A percentile compares a stretch with the other conserved stretches of the same genome.
Evolutionary conservation across 176 grass and related monocot genomes (phyloP).

Genomic region (Musa acuminata): DNA sequence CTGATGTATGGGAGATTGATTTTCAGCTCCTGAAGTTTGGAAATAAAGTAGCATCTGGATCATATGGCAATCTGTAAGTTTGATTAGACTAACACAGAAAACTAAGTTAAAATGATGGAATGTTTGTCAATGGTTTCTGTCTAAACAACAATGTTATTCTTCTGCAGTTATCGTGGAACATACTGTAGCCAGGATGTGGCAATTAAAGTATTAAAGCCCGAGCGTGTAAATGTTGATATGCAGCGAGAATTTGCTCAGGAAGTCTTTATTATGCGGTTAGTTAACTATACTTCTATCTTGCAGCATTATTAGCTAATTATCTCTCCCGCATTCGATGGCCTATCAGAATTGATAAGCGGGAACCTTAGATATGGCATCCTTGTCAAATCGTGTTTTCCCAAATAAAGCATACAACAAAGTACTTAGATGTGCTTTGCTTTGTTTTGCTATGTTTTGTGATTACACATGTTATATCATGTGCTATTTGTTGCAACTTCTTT

Average conservation of each 20-base stretch:
- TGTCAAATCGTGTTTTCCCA: not conserved
- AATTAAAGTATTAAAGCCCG: slow-evolving; percentile 91
- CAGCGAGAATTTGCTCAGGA: slow-evolving; percentile 96
- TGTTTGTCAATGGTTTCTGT: slow-evolving; percentile 16
- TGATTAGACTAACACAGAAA: slow-evolving; percentile 1
- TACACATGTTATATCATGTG: too few relatives aligned
- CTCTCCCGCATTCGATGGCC: not conserved
- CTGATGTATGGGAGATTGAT: slow-evolving; percentile 97
- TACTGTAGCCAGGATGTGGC: slow-evolving; percentile 97
- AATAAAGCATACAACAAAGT: too few relatives aligned
- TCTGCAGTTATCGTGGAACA: slow-evolving; percentile 60
- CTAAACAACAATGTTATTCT: slow-evolving; percentile 5
- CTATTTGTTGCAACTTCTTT: too few relatives aligned
- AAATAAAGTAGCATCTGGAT: slow-evolving; percentile 93
- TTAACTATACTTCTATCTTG: slow-evolving; percentile 7
- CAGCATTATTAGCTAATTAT: not conserved
- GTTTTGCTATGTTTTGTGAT: not conserved
- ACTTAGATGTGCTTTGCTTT: not conserved
- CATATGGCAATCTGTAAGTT: slow-evolving; percentile 91
- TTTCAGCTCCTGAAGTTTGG: slow-evolving; percentile 60
- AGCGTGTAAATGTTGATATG: slow-evolving; percentile 76
- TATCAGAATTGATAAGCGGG: not conserved
- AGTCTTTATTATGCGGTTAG: slow-evolving; percentile 97
- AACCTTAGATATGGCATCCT: not conserved
- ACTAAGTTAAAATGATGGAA: not conserved